These are phyloP conservation scores for Globisporangium nagaii DNA, from an alignment of 352 stramenopile genomes.

Conservation along the genomic window DNA sequence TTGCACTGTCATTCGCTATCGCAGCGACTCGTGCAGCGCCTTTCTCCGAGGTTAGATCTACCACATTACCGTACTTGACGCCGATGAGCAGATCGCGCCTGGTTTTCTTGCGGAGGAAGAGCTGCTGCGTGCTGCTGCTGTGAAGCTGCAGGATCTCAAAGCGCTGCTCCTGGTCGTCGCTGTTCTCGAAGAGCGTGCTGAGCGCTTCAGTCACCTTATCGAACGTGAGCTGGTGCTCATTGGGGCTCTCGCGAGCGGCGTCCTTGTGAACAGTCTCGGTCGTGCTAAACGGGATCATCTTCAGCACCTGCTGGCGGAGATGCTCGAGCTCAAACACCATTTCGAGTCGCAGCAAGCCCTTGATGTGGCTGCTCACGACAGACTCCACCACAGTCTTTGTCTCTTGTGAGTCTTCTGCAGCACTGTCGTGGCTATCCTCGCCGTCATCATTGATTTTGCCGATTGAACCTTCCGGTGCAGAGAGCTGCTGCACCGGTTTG, in stretches of 20 bases:
- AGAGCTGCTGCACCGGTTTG: too few relatives aligned
- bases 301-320: constrained; percentile 54
- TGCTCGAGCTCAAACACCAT: constrained; percentile 50
- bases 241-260: neutral
- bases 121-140: constrained; percentile 7
- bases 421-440: neutral
- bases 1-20: too few relatives aligned
- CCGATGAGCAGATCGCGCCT: constrained; percentile 42
- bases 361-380: constrained; percentile 26
- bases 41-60: constrained; percentile 17
- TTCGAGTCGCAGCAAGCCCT: constrained; percentile 40
- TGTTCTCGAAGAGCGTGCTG: constrained; percentile 26
- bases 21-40: too few relatives aligned
- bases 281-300: constrained; percentile 27
- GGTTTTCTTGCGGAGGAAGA: constrained; percentile 46
- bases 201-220: constrained; percentile 28
- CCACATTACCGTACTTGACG: constrained; percentile 26
- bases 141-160: constrained; percentile 46
- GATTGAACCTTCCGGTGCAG: too few relatives aligned
- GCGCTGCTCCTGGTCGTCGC: constrained; percentile 24
- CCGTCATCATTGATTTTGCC: too few relatives aligned
- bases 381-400: constrained; percentile 6
- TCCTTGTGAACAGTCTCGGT: constrained; percentile 2
- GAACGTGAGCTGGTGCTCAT: constrained; percentile 14
- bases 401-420: neutral